Conservation (phyloP, 2,329 filamentous ascomycete genomes). For the Aspergillus novoparasiticus region DNA sequence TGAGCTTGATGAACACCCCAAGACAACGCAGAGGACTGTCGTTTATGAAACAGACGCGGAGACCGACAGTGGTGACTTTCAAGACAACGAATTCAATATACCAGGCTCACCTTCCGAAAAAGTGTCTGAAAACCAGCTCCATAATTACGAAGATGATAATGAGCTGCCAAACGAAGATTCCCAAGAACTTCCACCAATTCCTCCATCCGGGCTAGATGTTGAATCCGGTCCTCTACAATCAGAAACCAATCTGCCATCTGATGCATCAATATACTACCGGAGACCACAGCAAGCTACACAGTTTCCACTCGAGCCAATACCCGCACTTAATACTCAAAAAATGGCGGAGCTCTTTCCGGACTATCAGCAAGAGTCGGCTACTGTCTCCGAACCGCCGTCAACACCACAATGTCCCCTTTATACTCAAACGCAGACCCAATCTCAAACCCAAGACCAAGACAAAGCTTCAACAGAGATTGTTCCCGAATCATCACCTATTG, state of each 20-base stretch:
- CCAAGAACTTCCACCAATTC: slow-evolving; percentile 33
- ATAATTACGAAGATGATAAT: slow-evolving; percentile 11
- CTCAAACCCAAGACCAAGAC: slow-evolving; percentile 22
- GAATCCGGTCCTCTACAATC: slow-evolving; percentile 26
- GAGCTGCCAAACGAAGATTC: slow-evolving; percentile 28
- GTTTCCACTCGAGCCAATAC: slow-evolving; percentile 40
- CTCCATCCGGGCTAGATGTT: slow-evolving; percentile 24
- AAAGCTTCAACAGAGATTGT: slow-evolving; percentile 36
- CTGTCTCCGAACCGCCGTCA: slow-evolving; percentile 12
- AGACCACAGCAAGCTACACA: slow-evolving; percentile 39
- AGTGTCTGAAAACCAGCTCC: not conserved
- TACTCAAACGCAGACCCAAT: slow-evolving; percentile 22
- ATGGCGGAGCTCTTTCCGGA: slow-evolving; percentile 42
- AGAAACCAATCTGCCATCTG: slow-evolving; percentile 35
- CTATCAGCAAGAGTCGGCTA: slow-evolving; percentile 16
- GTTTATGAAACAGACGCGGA: slow-evolving; percentile 48
- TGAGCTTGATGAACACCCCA: slow-evolving; percentile 1
- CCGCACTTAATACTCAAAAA: slow-evolving; percentile 38
- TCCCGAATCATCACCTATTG: slow-evolving; percentile 43
- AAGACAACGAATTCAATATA: slow-evolving; percentile 23
- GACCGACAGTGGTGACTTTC: slow-evolving; percentile 35
- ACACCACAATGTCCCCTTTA: slow-evolving; percentile 3
- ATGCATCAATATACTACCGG: slow-evolving; percentile 42
- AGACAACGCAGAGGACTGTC: slow-evolving; percentile 33
- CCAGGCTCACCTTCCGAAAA: slow-evolving; percentile 13